Evolutionary conservation across 2,329 filamentous ascomycete genomes (phyloP), one percentile per base, ranked within the genome.

Genomic region (Coniella lustricola): DNA sequence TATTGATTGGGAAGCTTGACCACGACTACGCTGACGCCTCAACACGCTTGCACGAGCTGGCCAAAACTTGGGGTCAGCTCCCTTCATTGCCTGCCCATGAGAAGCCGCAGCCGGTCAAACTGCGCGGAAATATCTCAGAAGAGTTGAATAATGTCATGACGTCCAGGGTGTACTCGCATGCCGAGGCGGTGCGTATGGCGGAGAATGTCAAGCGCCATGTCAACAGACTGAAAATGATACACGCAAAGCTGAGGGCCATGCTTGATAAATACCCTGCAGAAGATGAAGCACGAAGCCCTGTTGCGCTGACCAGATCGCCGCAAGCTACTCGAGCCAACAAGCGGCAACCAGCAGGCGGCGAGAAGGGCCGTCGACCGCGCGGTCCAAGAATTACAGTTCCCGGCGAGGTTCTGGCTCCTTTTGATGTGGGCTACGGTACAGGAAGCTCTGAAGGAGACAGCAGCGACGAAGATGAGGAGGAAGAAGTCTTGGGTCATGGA

Each of bases 1-100:
- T 78, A 3, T 69, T 85, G 33, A 81, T 86, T 52, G 76, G 77
- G 46, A 75, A 83, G 55, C 79, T 85, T 46, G 81, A 85, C 62
- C 62, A 75, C 54, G 70, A 65, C 14, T 82, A 84, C 56, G 62
- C 67, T n/a, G 67, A 79, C 42, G 73, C 76, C 7, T 84, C 81
- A 12, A 56, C 64, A 46, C 70, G 66, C 20, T 68, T 84, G 3
- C 64, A 84, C 59, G 70, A 78, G 17, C 68, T 84, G 46, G 79
- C 80, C 3, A 72, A 68, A 3, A 59, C 63, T 45, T 85, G 81
- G 75, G 76, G 74, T 22, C 70, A 70, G 53, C 71, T 83, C 0
- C 79, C 79, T 2, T 66, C 61, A 33, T 53, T 77, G 4, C 61
- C 74, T 0, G 60, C 67, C 13, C 70, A 74, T 46, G 65, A 74